phyloP scores from a whole-genome alignment of 495 filamentous ascomycete species.

The Penicillium samsonianum region DNA sequence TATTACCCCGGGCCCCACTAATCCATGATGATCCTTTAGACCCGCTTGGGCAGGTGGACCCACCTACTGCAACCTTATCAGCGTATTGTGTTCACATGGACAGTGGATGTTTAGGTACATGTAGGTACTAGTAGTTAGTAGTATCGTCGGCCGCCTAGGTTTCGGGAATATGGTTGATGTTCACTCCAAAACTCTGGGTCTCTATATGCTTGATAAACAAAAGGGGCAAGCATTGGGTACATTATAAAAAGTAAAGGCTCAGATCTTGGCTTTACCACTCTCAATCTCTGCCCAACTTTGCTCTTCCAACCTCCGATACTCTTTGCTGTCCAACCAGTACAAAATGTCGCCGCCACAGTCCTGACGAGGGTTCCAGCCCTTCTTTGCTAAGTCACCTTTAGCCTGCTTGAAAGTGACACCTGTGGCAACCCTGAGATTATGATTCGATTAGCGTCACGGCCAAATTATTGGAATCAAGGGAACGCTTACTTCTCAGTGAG shows the following conservation, averaged over 20 bases:
- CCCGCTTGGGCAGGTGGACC: no score
- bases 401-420: slow-evolving; percentile 56
- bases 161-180: no score
- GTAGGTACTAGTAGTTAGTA: no score
- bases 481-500: slow-evolving; percentile 49
- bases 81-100: no score
- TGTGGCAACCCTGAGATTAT: slow-evolving; percentile 42
- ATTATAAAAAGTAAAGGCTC: slow-evolving; percentile 5
- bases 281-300: slow-evolving; percentile 48
- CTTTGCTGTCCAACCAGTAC: slow-evolving; percentile 50
- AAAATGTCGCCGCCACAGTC: slow-evolving; percentile 43
- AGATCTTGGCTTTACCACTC: slow-evolving; percentile 48
- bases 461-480: not conserved
- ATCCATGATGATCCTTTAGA: no score
- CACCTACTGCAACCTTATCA: no score
- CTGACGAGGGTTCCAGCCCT: slow-evolving; percentile 44
- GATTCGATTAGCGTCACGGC: slow-evolving; percentile 1
- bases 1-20: no score
- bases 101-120: no score
- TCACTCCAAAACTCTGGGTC: no score
- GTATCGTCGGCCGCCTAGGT: no score
- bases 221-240: no score
- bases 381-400: slow-evolving; percentile 49
- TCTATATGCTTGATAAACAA: no score
- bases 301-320: slow-evolving; percentile 43